Conservation (phyloP, 495 filamentous ascomycete species). For the Daldinia concentrica region DNA sequence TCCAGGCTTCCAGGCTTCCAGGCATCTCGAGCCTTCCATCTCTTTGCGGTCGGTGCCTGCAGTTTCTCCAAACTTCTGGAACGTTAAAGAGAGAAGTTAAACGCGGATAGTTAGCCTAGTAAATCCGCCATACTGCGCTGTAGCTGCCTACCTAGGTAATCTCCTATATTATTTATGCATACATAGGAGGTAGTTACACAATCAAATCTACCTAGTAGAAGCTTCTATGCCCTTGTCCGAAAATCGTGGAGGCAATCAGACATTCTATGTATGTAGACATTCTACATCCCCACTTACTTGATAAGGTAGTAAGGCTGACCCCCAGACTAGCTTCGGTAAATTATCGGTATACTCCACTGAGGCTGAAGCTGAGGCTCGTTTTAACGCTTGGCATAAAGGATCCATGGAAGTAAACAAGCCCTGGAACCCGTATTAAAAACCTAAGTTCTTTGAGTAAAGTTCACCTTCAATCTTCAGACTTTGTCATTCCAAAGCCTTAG, state of each 20-base stretch:
- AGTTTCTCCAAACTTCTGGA: constrained; percentile 41
- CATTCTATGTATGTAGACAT: not conserved
- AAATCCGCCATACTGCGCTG: not conserved
- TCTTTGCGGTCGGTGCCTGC: constrained; percentile 18
- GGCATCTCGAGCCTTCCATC: constrained; percentile 36
- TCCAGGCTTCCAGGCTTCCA: constrained; percentile 3
- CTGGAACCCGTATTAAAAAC: no score
- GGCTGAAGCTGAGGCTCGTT: constrained; percentile 29
- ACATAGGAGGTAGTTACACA: not conserved
- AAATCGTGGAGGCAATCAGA: constrained; percentile 8
- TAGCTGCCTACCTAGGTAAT: constrained; percentile 15
- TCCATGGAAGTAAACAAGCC: no score
- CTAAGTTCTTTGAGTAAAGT: no score
- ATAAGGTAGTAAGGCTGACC: constrained; percentile 32
- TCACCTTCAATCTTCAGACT: no score
- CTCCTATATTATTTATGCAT: not conserved
- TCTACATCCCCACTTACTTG: constrained; percentile 22
- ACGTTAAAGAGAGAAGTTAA: not conserved
- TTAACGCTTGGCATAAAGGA: constrained; percentile 15
- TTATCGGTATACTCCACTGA: constrained; percentile 19
- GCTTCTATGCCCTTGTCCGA: constrained; percentile 6
- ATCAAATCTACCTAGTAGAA: not conserved
- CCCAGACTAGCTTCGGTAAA: constrained; percentile 19
- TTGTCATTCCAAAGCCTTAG: no score
- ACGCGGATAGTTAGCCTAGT: constrained; percentile 4